Evolutionary conservation across 495 filamentous ascomycete genomes (phyloP), one percentile per base, ranked within the genome.

Genomic region (Hypoxylon subgilvum): DNA sequence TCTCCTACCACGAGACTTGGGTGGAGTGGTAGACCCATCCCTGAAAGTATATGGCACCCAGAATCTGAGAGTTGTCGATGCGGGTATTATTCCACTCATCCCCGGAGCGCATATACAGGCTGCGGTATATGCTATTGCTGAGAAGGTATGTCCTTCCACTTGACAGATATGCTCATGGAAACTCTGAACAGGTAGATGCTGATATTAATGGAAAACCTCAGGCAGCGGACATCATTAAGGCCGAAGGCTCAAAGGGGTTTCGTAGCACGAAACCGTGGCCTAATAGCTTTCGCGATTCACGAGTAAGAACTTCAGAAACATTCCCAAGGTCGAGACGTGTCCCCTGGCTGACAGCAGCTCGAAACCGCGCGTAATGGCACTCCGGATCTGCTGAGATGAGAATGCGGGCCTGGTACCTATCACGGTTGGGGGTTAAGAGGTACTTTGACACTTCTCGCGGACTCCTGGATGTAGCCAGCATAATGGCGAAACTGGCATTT

Each of bases 81-180:
- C 81, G 4, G 80, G 79, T 16, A 67, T 86, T n/a, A 66, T 86
- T 21, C 85, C 85, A 2, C 57, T 87, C 44, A 75, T 85, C 19
- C 73, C 83, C 2, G 69, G 73, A 10, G 77, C 75, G 1, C 82
- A 86, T 69, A 71, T 79, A 19, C 73, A 74, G 23, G 67, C 77
- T 1, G 82, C 77, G 0, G 67, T 84, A 3, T 88, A 87, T 63
- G 83, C 83, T 0, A 65, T 88, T 53, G 84, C 83, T 1, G 84
- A 87, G 61, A 79, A 76, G 69, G 82, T 75, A 48, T 13, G 43
- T 58, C 9, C 19, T 5, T 0, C 12, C 63, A 31, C 12, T 17
- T 39, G 5, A 12, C 21, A 9, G 7, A 23, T 14, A 13, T 25
- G 14, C 9, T 3, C 4, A 1, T 6, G 9, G 7, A 17, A 13